phyloP scores from a whole-genome alignment of 768 basidiomycete genomes.

The Leucosporidium yakuticum region DNA sequence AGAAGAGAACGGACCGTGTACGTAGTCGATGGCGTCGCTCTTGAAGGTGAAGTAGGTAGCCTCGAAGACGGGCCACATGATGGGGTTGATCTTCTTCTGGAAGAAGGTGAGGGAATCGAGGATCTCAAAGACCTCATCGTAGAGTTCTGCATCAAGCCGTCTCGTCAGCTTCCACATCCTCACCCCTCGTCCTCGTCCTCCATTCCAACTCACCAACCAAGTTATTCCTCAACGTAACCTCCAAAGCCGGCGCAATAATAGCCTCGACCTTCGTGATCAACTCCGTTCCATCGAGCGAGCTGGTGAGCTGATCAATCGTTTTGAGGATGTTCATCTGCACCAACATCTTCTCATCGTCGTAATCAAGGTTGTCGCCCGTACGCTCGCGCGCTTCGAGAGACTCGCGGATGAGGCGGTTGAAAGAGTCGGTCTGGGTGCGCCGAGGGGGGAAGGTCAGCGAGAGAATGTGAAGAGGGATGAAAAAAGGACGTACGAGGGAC shows the following conservation, averaged over 20 bases:
- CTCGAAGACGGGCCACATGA: slow-evolving; percentile 84
- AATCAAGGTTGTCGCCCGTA: slow-evolving; percentile 51
- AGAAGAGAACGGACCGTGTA: slow-evolving; percentile 57
- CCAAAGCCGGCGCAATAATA: slow-evolving; percentile 69
- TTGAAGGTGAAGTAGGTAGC: slow-evolving; percentile 76
- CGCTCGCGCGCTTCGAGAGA: slow-evolving; percentile 46
- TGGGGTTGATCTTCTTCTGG: slow-evolving; percentile 64
- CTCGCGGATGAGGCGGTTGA: slow-evolving; percentile 69
- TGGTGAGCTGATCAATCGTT: slow-evolving; percentile 56
- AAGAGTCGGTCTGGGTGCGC: slow-evolving; percentile 63
- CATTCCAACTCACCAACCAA: slow-evolving; percentile 58
- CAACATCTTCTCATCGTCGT: slow-evolving; percentile 72
- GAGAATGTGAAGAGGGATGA: no score
- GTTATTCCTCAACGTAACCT: slow-evolving; percentile 69
- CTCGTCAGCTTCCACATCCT: not conserved
- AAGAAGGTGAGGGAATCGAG: slow-evolving; percentile 80
- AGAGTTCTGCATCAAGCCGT: slow-evolving; percentile 55
- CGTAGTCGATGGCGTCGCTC: slow-evolving; percentile 72
- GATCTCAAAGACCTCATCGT: slow-evolving; percentile 80
- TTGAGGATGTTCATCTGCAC: slow-evolving; percentile 73
- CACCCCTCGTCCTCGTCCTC: not conserved
- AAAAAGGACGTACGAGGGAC: slow-evolving; percentile 57
- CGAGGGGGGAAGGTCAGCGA: not conserved
- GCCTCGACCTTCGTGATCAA: slow-evolving; percentile 75
- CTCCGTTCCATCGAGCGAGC: slow-evolving; percentile 63